Base-by-base conservation (phyloP, 106 monocot genomes). In the Iris macrosiphon region DNA sequence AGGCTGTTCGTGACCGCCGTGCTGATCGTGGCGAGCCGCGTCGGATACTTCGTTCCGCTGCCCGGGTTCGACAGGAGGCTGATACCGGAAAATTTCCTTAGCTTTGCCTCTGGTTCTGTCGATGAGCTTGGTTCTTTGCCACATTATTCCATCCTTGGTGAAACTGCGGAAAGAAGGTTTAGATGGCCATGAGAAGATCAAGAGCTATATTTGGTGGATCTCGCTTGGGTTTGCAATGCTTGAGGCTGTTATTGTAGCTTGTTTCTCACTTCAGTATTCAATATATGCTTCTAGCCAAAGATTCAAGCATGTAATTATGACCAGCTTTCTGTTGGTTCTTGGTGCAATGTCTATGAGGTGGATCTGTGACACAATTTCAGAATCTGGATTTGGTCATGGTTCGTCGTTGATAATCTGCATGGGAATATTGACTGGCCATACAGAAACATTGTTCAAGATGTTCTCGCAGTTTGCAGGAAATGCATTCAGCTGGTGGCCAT, bases 131-230 rank as follows among this genome's bases (percentile, higher is more conserved):
- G 83, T 99, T 39, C 83, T 99, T 46, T 87, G 91, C 59, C 91
- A 98, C 49, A 60, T 75, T 63, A 38, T 99, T 70, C 98, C 98
- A 50, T 91, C 98, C 16, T 66, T 91, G 14, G 78, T 87, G 59
- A 91, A 84, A 83, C 61, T 99, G 53, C 74, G 98, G 46, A 99
- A 91, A 62, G 98, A 91, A 76, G 98, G 98, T 49, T 78, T 99
- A 76, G 98, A 99, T 83, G 87, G 83, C 22, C 98, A 99, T 55
- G 98, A 99, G 73, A 99, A 99, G 87, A 91, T 99, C 48, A 99
- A 98, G 79, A 75, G 87, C 60, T 91, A 99, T 74, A 91, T 99
- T 91, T 98, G 98, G 98, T 99, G 98, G 91, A 61, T 65, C 8
- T 91, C 98, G 20, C 68, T 99, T 38, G 87, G 87, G 14, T 99